A percentile compares a stretch with the other conserved stretches of the same genome.
phyloP scores from a whole-genome alignment of 768 basidiomycete genomes.

The Ramaria rubella region DNA sequence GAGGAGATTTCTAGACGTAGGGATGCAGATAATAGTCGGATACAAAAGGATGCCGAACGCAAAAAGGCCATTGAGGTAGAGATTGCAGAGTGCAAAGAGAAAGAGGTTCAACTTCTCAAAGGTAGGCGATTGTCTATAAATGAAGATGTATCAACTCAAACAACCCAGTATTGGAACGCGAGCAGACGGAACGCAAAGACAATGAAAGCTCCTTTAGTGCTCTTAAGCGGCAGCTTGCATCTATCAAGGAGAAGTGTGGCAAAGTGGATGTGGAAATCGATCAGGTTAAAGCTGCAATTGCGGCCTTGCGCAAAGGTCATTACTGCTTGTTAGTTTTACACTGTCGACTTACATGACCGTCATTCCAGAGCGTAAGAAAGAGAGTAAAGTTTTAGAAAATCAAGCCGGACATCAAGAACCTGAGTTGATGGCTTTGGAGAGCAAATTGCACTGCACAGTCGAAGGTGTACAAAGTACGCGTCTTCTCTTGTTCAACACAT shows the following conservation, averaged over 20 bases:
- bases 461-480: constrained; percentile 62
- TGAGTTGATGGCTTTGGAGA: constrained; percentile 54
- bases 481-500: background rate
- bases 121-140: constrained; percentile 39
- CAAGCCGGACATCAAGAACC: constrained; percentile 47
- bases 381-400: constrained; percentile 47
- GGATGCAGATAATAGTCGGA: constrained; percentile 51
- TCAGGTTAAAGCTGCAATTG: constrained; percentile 55
- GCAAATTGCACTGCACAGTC: constrained; percentile 53
- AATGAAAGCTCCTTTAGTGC: constrained; percentile 54
- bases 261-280: constrained; percentile 65
- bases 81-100: constrained; percentile 67
- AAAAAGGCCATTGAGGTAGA: constrained; percentile 57
- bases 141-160: background rate
- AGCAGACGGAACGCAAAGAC: constrained; percentile 68
- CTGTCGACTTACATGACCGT: background rate
- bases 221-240: constrained; percentile 59
- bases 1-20: constrained; percentile 63
- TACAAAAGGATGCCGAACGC: constrained; percentile 57
- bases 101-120: constrained; percentile 71
- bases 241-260: constrained; percentile 52
- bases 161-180: constrained; percentile 50
- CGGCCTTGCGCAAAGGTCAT: constrained; percentile 58
- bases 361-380: constrained; percentile 61
- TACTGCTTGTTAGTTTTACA: background rate